Percentiles rank a stretch among this genome's conserved stretches.
phyloP scores from a whole-genome alignment of 441 rosid genomes.

The Omphalea diandra region DNA sequence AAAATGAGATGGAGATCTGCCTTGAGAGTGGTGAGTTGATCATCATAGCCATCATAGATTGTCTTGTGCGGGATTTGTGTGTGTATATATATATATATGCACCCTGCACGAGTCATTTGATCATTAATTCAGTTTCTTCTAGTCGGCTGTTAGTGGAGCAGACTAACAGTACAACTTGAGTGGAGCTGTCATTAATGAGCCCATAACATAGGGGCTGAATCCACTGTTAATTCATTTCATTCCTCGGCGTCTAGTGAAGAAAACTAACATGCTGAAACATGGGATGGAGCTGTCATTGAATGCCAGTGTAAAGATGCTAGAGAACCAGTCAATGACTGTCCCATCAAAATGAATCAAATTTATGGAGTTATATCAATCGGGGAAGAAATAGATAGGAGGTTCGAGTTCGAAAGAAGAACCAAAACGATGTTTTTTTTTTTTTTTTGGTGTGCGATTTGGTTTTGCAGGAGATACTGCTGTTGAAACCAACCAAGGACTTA shows the following conservation, averaged over 20 bases:
- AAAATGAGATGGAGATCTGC: constrained; percentile 84
- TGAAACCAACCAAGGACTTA: constrained; percentile 76
- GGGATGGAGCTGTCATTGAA: constrained; percentile 39
- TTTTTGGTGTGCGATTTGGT: constrained; percentile 37
- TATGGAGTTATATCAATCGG: constrained; percentile 33
- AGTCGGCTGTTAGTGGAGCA: constrained; percentile 11
- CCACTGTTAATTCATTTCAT: constrained; percentile 24
- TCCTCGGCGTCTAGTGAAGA: constrained; percentile 24
- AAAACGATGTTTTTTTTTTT: constrained; percentile 32
- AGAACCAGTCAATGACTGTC: constrained; percentile 27
- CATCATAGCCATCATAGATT: constrained; percentile 29
- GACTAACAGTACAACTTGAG: constrained; percentile 10
- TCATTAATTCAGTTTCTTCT: not conserved
- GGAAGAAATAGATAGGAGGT: constrained; percentile 35
- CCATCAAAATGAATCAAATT: constrained; percentile 31
- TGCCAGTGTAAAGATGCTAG: constrained; percentile 28
- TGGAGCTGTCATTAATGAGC: constrained; percentile 19
- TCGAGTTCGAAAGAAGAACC: constrained; percentile 36
- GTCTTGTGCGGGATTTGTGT: constrained; percentile 26
- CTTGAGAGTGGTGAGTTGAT: constrained; percentile 87
- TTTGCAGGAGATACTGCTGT: constrained; percentile 87
- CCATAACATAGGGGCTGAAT: constrained; percentile 21
- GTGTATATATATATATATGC: too few relatives aligned
- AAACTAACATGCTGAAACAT: constrained; percentile 24
- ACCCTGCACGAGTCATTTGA: constrained; percentile 15